Percentiles rank a stretch among this genome's conserved stretches.
Evolutionary conservation across 305 asterid genomes (phyloP).

Genomic region (Fraxinus nigra): DNA sequence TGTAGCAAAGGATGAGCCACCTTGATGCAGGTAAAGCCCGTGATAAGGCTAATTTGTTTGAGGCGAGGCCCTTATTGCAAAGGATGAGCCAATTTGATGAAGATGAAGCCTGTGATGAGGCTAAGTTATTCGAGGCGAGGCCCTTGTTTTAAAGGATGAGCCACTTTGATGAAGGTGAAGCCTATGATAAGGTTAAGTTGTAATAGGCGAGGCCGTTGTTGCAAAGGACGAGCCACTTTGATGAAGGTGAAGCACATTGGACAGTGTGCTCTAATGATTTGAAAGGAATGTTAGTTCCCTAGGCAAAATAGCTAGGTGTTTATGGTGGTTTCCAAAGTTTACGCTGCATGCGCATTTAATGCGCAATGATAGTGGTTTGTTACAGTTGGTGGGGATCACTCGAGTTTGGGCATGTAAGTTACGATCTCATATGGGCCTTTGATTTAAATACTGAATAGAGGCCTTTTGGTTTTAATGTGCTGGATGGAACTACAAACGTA

Average conservation of each 20-base stretch:
- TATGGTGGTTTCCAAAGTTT: not conserved
- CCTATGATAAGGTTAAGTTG: not conserved
- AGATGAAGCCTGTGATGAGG: not conserved
- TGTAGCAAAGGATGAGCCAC: too few species aligned
- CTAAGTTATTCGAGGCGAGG: not conserved
- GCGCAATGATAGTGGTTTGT: too few species aligned
- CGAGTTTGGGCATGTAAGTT: too few species aligned
- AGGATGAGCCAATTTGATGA: too few species aligned
- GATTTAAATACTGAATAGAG: too few species aligned
- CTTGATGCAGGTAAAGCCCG: too few species aligned
- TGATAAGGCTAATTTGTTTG: too few species aligned
- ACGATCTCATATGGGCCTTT: too few species aligned
- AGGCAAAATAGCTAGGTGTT: not conserved
- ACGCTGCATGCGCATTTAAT: not conserved
- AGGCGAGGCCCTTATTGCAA: too few species aligned
- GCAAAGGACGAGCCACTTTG: not conserved
- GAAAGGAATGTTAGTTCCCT: not conserved
- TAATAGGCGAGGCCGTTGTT: not conserved
- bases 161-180: not conserved
- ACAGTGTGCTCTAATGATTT: not conserved
- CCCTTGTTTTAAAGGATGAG: not conserved
- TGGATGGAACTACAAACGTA: too few species aligned
- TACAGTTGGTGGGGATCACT: too few species aligned
- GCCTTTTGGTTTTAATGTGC: too few species aligned
- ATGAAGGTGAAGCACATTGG: not conserved